Conservation (phyloP, 2,329 filamentous ascomycete genomes). For the Xylaria sp. region DNA sequence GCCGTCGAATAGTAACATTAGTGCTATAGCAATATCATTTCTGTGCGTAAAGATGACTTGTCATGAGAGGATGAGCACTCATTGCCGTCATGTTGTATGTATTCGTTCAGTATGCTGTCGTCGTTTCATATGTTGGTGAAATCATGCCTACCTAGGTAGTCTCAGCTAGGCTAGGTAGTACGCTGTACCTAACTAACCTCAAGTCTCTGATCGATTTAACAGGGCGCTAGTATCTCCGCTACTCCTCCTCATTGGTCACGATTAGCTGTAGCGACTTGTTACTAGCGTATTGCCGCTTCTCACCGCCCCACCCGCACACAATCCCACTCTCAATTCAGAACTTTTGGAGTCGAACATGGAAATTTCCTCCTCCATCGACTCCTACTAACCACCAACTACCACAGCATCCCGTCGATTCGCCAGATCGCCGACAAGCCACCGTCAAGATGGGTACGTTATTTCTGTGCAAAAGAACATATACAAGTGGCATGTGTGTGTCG, state of each 20-base stretch:
- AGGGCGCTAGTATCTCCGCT: neutral
- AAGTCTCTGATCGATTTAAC: neutral
- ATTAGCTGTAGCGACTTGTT: neutral
- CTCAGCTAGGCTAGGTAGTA: neutral
- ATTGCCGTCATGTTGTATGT: too few species aligned
- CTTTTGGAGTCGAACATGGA: constrained; percentile 26
- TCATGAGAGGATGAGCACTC: too few species aligned
- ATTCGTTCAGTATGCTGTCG: too few species aligned
- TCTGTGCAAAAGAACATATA: constrained; percentile 50
- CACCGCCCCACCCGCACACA: constrained; percentile 55
- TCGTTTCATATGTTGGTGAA: too few species aligned
- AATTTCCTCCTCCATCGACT: constrained; percentile 40
- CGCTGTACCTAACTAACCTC: too few species aligned
- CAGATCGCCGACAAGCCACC: constrained; percentile 53
- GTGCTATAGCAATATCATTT: neutral
- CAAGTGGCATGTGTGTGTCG: constrained; percentile 37
- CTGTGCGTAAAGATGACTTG: neutral
- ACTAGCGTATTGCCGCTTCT: constrained; percentile 54
- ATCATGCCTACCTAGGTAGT: too few species aligned
- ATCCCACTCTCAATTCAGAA: constrained; percentile 37
- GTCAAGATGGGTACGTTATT: constrained; percentile 72
- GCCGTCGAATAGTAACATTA: neutral
- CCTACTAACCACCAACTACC: constrained; percentile 52
- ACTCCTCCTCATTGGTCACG: neutral
- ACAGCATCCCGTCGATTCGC: constrained; percentile 55